Evolutionary conservation across 768 basidiomycete genomes (phyloP), one percentile per base, ranked within the genome.

Genomic region (Mycena vitilis): DNA sequence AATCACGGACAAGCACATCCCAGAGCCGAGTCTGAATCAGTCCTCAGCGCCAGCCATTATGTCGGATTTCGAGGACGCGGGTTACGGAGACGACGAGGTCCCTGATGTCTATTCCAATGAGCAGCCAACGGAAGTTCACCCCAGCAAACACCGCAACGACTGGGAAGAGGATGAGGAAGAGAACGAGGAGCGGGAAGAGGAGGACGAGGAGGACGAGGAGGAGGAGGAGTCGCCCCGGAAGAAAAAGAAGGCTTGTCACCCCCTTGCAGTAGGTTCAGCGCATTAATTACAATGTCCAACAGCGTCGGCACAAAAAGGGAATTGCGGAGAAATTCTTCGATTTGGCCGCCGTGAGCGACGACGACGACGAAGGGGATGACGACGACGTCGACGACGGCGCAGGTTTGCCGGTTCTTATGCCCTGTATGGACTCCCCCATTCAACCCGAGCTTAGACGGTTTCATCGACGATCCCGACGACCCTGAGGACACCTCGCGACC

Each of bases 291-390:
- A 70, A 49, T 37, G 23, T 49, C 42, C 56, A 67, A 90, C 51
- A 69, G 89, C 89, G 86, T 67, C 87, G 89, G 67, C 91, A 92
- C 78, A 91, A 87, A 79, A 87, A 88, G 57, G 80, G 81, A 61
- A 83, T 85, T 20, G 86, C 88, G 30, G 93, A 89, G 77, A 90
- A 91, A 71, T 99, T 96, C 90, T 84, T 99, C 73, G 98, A 99
- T 88, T 87, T 96, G 81, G 96, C 95, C 62, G 95, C 95, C 77
- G 96, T 97, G 22, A 95, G 95, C 73, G 96, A 98, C 37, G 98
- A 99, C 22, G 98, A 98, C 5, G 97, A 98, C 42, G 98, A 67
- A 34, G 92, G 93, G 4, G 95, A 97, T 22, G 95, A 91, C 8
- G 93, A 93, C 4, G 92, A 83, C 11, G 85, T 93, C 22, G 94